Evolutionary conservation across 805 yeast genomes (phyloP).

Genomic region (Limtongozyma cylindracea): DNA sequence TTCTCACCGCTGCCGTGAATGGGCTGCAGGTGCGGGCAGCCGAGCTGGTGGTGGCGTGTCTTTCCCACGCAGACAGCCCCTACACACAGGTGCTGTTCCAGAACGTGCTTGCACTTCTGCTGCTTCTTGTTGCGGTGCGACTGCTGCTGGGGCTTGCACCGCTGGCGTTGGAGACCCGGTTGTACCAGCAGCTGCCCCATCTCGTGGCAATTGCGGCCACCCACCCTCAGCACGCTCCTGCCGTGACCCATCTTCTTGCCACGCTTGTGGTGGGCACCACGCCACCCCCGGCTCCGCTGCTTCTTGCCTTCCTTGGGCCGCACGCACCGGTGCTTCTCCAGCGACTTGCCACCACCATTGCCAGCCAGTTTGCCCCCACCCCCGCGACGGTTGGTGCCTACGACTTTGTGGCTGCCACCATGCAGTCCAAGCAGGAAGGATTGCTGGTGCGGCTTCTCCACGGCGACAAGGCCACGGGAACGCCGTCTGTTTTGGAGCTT

Average conservation of each 20-base stretch:
- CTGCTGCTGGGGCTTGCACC: conserved; percentile 24
- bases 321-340: conserved; percentile 32
- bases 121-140: conserved; percentile 21
- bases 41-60: no score
- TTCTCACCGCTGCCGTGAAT: conserved; percentile 22
- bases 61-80: no score
- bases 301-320: conserved; percentile 56
- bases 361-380: conserved; percentile 25
- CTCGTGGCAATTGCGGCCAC: conserved; percentile 32
- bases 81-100: no score
- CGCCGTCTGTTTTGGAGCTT: no score
- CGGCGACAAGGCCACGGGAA: conserved; percentile 26
- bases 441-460: conserved; percentile 45
- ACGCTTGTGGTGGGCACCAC: conserved; percentile 28
- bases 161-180: conserved; percentile 35
- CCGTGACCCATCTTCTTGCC: conserved; percentile 28
- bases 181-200: conserved; percentile 28
- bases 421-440: conserved; percentile 58
- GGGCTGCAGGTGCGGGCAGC: conserved; percentile 21
- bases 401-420: conserved; percentile 38
- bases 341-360: conserved; percentile 35
- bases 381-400: conserved; percentile 27
- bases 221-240: conserved; percentile 11
- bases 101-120: conserved; percentile 11
- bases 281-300: conserved; percentile 44